Conservation (phyloP, 805 yeast species). For the Kazachstania taianensis region DNA sequence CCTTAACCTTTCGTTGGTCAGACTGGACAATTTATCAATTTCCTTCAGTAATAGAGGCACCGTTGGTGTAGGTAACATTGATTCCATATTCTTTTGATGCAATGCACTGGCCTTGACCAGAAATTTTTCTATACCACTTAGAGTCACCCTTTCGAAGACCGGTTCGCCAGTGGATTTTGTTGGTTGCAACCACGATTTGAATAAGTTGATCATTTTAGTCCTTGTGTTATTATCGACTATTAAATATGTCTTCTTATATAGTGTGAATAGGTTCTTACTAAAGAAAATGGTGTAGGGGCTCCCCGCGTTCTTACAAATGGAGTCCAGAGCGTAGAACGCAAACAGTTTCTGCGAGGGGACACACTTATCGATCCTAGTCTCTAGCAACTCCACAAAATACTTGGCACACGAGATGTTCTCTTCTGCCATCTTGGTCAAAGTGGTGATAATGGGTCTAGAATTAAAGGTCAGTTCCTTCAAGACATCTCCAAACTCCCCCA, state of each 20-base stretch:
- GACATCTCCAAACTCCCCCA: slow-evolving; percentile 58
- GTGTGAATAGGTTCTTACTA: slow-evolving; percentile 49
- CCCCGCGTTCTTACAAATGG: slow-evolving; percentile 85
- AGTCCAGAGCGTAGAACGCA: slow-evolving; percentile 77
- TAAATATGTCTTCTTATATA: slow-evolving; percentile 71
- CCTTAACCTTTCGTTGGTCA: slow-evolving; percentile 28
- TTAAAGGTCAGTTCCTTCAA: slow-evolving; percentile 74
- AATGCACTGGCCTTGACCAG: slow-evolving; percentile 49
- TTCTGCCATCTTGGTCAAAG: slow-evolving; percentile 73
- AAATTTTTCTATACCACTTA: slow-evolving; percentile 66
- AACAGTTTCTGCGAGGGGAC: slow-evolving; percentile 78
- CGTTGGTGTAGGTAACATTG: slow-evolving; percentile 24
- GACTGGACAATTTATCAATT: slow-evolving; percentile 28
- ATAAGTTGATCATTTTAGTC: slow-evolving; percentile 61
- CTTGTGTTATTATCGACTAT: slow-evolving; percentile 69
- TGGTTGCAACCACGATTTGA: slow-evolving; percentile 79
- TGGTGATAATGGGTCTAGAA: slow-evolving; percentile 81
- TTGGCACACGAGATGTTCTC: slow-evolving; percentile 73
- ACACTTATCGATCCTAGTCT: slow-evolving; percentile 61
- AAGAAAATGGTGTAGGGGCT: slow-evolving; percentile 79
- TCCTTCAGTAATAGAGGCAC: slow-evolving; percentile 26
- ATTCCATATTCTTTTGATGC: slow-evolving; percentile 28
- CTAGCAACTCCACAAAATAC: slow-evolving; percentile 67
- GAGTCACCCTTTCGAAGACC: slow-evolving; percentile 60
- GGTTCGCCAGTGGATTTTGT: slow-evolving; percentile 36